Conservation (phyloP, 805 yeast genomes). For the Hanseniaspora pseudoguilliermondii region DNA sequence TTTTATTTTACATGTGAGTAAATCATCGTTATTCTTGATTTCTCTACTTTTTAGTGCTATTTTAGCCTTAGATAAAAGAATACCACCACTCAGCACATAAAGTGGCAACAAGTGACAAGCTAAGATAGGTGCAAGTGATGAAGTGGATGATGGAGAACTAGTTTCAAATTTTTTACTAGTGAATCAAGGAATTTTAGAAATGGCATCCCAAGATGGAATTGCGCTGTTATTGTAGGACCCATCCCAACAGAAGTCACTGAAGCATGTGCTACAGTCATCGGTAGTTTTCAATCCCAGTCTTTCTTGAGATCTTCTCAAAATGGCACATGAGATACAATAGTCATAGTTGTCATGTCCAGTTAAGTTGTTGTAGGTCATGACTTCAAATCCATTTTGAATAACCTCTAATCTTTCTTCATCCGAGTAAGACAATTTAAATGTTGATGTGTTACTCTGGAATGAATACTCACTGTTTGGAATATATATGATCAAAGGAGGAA, state of each 20-base stretch:
- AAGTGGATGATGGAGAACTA: background rate
- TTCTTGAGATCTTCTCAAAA: slow-evolving; percentile 66
- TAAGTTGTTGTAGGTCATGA: slow-evolving; percentile 49
- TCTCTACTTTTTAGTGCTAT: background rate
- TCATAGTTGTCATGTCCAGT: slow-evolving; percentile 59
- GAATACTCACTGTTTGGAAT: slow-evolving; percentile 61
- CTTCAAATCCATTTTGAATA: slow-evolving; percentile 64
- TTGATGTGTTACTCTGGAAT: slow-evolving; percentile 57
- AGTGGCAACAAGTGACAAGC: background rate
- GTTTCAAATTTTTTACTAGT: background rate
- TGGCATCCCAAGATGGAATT: background rate
- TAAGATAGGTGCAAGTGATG: background rate
- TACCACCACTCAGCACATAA: background rate
- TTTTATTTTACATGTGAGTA: background rate
- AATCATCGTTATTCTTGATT: background rate
- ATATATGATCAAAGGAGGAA: slow-evolving; percentile 69
- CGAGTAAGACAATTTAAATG: slow-evolving; percentile 51
- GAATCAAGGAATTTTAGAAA: background rate
- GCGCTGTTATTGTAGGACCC: slow-evolving; percentile 29
- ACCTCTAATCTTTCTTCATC: slow-evolving; percentile 45
- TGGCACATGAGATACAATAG: slow-evolving; percentile 71
- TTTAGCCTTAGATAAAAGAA: slow-evolving; percentile 2
- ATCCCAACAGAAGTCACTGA: slow-evolving; percentile 64
- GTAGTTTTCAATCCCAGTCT: slow-evolving; percentile 46
- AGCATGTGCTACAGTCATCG: slow-evolving; percentile 60